phyloP scores from a whole-genome alignment of 176 grass and related monocot species.

The Triticum dicoccoides region DNA sequence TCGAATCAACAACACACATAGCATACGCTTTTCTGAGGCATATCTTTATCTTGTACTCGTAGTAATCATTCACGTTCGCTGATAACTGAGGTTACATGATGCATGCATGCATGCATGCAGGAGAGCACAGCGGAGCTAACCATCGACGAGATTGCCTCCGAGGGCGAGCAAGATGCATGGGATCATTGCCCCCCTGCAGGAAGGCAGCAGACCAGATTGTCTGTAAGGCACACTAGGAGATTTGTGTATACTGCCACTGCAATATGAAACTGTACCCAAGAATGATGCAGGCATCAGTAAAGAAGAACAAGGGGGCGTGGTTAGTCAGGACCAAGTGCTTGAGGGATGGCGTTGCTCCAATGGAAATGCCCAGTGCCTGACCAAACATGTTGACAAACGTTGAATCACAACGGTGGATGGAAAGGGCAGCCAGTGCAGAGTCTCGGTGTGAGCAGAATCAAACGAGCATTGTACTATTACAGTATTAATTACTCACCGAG shows the following conservation, averaged over 20 bases:
- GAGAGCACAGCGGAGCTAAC: constrained; percentile 35
- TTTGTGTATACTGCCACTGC: background rate
- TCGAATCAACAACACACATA: background rate
- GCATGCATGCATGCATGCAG: background rate
- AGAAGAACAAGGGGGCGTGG: constrained; percentile 5
- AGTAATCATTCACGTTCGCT: background rate
- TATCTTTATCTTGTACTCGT: too few species aligned
- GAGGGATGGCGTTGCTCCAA: constrained; percentile 11
- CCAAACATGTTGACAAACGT: background rate
- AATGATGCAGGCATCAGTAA: constrained; percentile 14
- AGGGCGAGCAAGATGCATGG: constrained; percentile 75
- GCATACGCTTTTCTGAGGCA: too few species aligned
- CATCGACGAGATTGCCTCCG: constrained; percentile 73
- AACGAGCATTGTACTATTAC: background rate
- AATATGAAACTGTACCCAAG: constrained; percentile 42
- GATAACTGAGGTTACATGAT: background rate
- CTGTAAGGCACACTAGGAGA: background rate
- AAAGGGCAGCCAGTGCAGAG: background rate
- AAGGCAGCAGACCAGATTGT: background rate
- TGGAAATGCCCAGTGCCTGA: background rate
- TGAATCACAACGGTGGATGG: background rate
- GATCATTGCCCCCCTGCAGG: constrained; percentile 68
- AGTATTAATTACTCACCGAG: constrained; percentile 32
- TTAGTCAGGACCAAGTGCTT: background rate
- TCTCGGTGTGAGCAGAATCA: background rate